These are phyloP conservation scores for Cornus suecica DNA, from an alignment of 148 eudicot species.

Conservation along the genomic window DNA sequence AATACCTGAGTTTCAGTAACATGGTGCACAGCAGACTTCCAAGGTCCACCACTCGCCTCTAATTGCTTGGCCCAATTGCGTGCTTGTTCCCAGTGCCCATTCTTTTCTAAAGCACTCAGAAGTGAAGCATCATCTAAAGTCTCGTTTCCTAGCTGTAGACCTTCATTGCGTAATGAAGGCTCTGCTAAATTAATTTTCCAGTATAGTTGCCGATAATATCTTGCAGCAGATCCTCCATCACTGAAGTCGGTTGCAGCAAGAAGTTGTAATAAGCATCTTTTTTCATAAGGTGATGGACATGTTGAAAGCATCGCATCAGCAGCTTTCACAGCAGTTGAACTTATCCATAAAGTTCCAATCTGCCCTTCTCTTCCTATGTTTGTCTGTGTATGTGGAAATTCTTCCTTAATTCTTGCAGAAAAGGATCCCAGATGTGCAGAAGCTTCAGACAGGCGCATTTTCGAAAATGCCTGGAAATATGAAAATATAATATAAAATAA, in stretches of 20 bases:
- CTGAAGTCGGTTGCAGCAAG: constrained; percentile 84
- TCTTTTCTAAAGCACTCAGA: constrained; percentile 65
- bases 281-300: constrained; percentile 94
- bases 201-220: constrained; percentile 62
- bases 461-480: constrained; percentile 77
- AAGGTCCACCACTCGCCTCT: constrained; percentile 80
- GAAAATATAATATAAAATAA: background rate
- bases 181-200: constrained; percentile 97
- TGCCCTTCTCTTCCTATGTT: constrained; percentile 42
- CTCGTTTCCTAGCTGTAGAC: constrained; percentile 70
- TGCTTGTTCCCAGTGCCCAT: constrained; percentile 93
- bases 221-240: constrained; percentile 76
- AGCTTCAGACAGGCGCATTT: constrained; percentile 96
- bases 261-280: constrained; percentile 80
- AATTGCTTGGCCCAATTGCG: constrained; percentile 86
- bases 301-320: constrained; percentile 82
- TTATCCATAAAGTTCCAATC: constrained; percentile 60
- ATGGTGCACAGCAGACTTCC: constrained; percentile 79
- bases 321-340: constrained; percentile 80
- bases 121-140: constrained; percentile 86
- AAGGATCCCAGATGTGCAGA: constrained; percentile 88
- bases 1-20: constrained; percentile 93
- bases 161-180: constrained; percentile 71
- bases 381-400: constrained; percentile 35
- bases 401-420: constrained; percentile 82